Evolutionary conservation across 305 asterid species (phyloP), one percentile per base, ranked within the genome.

Genomic region (Fraxinus xanthoxyloides): DNA sequence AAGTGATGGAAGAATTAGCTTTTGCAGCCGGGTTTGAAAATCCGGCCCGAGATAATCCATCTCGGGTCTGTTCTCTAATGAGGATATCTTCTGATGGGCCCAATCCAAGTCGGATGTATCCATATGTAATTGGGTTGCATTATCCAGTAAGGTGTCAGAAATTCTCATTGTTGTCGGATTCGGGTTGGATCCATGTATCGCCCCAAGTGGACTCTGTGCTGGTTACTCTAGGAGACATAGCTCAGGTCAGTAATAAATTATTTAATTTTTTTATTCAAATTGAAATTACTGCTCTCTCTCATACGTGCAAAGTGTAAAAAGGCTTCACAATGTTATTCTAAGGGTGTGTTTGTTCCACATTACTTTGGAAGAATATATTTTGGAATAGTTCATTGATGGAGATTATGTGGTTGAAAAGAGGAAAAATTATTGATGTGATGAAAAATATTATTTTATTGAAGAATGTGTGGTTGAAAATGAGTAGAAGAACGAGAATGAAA

Each of bases 201-300:
- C 89, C 92, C 2, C 89, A 80, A 72, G 82, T 83, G 77, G 93
- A 87, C 38, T 90, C 94, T 24, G 85, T 91, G 15, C 80, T 94
- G 75, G 93, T 91, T 77, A 90, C 97, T 0, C 78, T 92, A 10
- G 98, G 98, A 48, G 98, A 94, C 88, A 85, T 94, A 69, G 95
- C 95, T 83, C 97, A 94, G 95, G 98, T 89, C 8, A 70, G 32
- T 30, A 2, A 30, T 30, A 30, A 30, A 30, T 30, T 3, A 30
- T 30, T 30, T 30, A 28, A 1, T 43, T 5, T 0, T 34, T 23
- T 21, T 10, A 5, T 26, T 54, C 31, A 5, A n/a, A n/a, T n/a
- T n/a, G n/a, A n/a, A n/a, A n/a, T n/a, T n/a, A n/a, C n/a, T n/a
- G n/a, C n/a, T n/a, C n/a, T n/a, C n/a, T n/a, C n/a, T n/a, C n/a